A percentile compares a stretch with the other conserved stretches of the same genome.
Evolutionary conservation across 768 basidiomycete genomes (phyloP).

Genomic region (Phallus indusiatus): DNA sequence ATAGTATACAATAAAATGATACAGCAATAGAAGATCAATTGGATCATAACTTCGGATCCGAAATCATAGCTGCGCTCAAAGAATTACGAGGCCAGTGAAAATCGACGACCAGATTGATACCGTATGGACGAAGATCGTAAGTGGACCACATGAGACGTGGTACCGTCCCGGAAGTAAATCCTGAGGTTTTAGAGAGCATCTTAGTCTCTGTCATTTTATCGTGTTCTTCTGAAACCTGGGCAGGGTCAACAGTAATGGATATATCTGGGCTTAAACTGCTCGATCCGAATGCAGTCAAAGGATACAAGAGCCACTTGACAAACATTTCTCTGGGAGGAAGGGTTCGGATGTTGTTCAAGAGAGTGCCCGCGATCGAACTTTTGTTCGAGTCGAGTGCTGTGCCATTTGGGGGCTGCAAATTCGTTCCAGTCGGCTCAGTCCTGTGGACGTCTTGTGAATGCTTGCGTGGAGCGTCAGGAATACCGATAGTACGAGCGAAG

Average conservation of each 20-base stretch:
- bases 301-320: neutral
- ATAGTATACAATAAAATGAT: neutral
- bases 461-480: neutral
- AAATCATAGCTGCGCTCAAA: neutral
- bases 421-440: neutral
- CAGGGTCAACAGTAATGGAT: neutral
- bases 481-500: conserved; percentile 22
- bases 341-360: neutral
- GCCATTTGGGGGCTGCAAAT: neutral
- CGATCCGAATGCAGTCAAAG: neutral
- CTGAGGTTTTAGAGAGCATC: neutral
- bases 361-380: neutral
- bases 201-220: no score
- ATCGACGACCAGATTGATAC: conserved; percentile 64
- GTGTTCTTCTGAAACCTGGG: no score
- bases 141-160: conserved; percentile 31
- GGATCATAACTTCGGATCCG: no score
- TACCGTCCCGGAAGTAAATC: neutral
- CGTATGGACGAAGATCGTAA: conserved; percentile 66
- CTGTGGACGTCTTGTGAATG: neutral
- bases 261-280: neutral
- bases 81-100: conserved; percentile 48
- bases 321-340: neutral
- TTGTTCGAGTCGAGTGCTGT: neutral
- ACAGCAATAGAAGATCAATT: no score